Percentiles rank a stretch among this genome's conserved stretches.
These are phyloP conservation scores for Hypoxylon sp. DNA, from an alignment of 2,329 filamentous ascomycete species.

Conservation along the genomic window DNA sequence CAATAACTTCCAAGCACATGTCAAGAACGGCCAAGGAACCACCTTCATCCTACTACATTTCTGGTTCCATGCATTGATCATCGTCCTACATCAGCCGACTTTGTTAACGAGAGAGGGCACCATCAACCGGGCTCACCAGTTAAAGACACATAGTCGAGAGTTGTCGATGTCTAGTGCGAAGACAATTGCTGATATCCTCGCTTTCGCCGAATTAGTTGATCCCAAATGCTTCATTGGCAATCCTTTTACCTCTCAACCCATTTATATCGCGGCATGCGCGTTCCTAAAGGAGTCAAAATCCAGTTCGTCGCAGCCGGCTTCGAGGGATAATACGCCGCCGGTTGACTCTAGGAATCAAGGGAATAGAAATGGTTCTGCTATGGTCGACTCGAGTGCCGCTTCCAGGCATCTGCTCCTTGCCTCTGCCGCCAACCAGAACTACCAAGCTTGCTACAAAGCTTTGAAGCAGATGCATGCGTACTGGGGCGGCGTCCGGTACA, in stretches of 20 bases:
- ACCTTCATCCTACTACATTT: constrained; percentile 90
- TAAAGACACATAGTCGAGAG: constrained; percentile 85
- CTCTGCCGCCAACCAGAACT: constrained; percentile 87
- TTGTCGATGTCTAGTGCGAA: constrained; percentile 90
- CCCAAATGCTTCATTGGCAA: constrained; percentile 89
- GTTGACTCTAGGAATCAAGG: constrained; percentile 49
- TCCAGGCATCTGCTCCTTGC: constrained; percentile 82
- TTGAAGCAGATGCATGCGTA: constrained; percentile 85
- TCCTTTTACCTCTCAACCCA: constrained; percentile 90
- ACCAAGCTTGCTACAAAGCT: constrained; percentile 88
- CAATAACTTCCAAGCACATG: constrained; percentile 87
- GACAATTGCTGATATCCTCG: constrained; percentile 89
- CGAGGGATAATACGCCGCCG: constrained; percentile 70
- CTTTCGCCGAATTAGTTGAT: constrained; percentile 88
- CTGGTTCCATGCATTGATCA: constrained; percentile 90
- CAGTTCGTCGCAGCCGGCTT: constrained; percentile 76
- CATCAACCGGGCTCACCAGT: constrained; percentile 72
- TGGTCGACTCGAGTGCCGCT: constrained; percentile 59
- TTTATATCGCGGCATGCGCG: constrained; percentile 91
- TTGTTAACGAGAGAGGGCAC: constrained; percentile 81
- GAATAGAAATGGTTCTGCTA: constrained; percentile 37
- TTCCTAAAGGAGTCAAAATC: constrained; percentile 87
- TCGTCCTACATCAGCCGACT: constrained; percentile 87
- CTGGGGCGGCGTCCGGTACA: constrained; percentile 90
- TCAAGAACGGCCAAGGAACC: constrained; percentile 83